A percentile compares a stretch with the other conserved stretches of the same genome.
phyloP scores from a whole-genome alignment of 2,329 filamentous ascomycete genomes.

The Camptophora hylomeconis region DNA sequence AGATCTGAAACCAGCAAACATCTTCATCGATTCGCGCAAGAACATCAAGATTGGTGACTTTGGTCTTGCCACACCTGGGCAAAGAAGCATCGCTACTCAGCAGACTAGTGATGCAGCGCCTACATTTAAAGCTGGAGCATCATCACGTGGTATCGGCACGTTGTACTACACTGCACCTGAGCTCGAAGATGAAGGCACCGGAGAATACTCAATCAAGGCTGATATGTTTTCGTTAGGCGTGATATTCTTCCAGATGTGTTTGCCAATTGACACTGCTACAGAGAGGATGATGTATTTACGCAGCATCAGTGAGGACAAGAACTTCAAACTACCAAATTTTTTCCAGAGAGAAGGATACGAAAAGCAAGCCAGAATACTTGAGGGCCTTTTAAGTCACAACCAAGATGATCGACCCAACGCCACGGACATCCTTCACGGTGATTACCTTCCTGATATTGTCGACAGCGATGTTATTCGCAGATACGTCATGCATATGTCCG shows the following conservation, averaged over 20 bases:
- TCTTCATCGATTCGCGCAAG: slow-evolving; percentile 83
- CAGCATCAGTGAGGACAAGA: slow-evolving; percentile 47
- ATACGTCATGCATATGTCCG: slow-evolving; percentile 66
- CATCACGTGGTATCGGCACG: slow-evolving; percentile 48
- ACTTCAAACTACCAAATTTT: slow-evolving; percentile 56
- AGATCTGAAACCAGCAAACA: slow-evolving; percentile 92
- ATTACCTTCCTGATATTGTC: slow-evolving; percentile 78
- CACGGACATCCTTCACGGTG: slow-evolving; percentile 67
- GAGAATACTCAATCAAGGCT: slow-evolving; percentile 82
- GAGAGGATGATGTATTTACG: slow-evolving; percentile 50
- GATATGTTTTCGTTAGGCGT: slow-evolving; percentile 98
- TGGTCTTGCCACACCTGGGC: slow-evolving; percentile 80
- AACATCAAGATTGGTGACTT: slow-evolving; percentile 97
- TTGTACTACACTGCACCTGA: slow-evolving; percentile 90
- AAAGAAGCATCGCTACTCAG: slow-evolving; percentile 35
- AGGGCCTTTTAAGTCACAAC: slow-evolving; percentile 67
- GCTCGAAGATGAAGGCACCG: slow-evolving; percentile 48
- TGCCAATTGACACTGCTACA: slow-evolving; percentile 47
- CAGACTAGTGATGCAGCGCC: slow-evolving; percentile 21
- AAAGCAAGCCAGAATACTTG: slow-evolving; percentile 59
- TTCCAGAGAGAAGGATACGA: slow-evolving; percentile 38
- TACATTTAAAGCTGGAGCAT: slow-evolving; percentile 38
- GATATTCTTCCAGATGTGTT: slow-evolving; percentile 97
- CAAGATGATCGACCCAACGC: slow-evolving; percentile 74
- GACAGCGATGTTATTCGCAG: slow-evolving; percentile 83